Conservation (phyloP, 108 stramenopile species). For the Aurantiochytrium sp. region DNA sequence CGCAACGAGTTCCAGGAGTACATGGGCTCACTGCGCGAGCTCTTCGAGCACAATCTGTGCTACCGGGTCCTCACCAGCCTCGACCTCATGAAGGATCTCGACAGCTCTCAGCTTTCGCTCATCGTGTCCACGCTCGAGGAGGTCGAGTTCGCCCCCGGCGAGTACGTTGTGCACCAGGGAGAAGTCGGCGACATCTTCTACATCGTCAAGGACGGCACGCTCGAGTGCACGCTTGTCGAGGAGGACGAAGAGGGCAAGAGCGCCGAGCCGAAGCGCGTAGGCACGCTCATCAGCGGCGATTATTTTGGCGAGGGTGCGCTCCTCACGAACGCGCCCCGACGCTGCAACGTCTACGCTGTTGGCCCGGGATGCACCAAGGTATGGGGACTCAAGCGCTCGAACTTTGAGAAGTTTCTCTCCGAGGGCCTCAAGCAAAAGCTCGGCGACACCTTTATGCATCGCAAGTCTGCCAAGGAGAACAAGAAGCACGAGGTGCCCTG, state of each 20-base stretch:
- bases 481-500: background rate
- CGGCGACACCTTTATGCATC: background rate
- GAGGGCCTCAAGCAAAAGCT: slow-evolving; percentile 9
- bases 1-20: background rate
- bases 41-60: slow-evolving; percentile 14
- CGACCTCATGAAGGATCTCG: background rate
- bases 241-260: background rate
- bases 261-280: background rate
- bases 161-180: slow-evolving; percentile 34
- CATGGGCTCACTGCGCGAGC: background rate
- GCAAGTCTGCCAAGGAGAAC: background rate
- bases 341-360: slow-evolving; percentile 57
- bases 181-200: slow-evolving; percentile 39
- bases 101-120: background rate
- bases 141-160: slow-evolving; percentile 19
- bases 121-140: background rate
- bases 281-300: slow-evolving; percentile 59
- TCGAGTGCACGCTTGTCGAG: background rate
- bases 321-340: slow-evolving; percentile 85
- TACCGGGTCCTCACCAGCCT: background rate
- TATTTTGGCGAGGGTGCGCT: slow-evolving; percentile 94
- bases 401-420: slow-evolving; percentile 2
- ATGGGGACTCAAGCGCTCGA: background rate
- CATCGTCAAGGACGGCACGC: slow-evolving; percentile 19
- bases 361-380: background rate